Evolutionary conservation across 2,329 filamentous ascomycete genomes (phyloP).

Genomic region (Aspergillus calidoustus): DNA sequence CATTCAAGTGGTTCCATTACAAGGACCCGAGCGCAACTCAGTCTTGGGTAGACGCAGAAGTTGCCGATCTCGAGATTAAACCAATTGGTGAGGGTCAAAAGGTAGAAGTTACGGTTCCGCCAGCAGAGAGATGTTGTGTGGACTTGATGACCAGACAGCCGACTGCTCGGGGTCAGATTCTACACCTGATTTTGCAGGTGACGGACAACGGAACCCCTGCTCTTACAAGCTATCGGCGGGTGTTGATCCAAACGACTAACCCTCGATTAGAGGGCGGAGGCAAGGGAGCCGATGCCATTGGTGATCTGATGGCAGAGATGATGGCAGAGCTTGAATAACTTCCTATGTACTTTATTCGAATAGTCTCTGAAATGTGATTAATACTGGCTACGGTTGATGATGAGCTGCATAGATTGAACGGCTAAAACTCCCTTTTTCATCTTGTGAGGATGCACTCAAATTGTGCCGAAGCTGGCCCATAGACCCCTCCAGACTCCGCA

Average conservation of each 20-base stretch:
- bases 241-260: conserved; percentile 30
- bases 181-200: conserved; percentile 30
- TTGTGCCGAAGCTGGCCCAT: not conserved
- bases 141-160: conserved; percentile 19
- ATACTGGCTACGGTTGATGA: not conserved
- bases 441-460: not conserved
- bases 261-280: conserved; percentile 11
- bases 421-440: not conserved
- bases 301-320: conserved; percentile 12
- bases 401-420: not conserved
- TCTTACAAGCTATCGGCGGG: conserved; percentile 28
- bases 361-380: not conserved
- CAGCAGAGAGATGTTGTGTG: conserved; percentile 24
- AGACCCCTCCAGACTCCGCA: not conserved
- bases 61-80: conserved; percentile 21
- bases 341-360: not conserved
- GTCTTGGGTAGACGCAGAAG: conserved; percentile 23
- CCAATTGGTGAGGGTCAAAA: conserved; percentile 17
- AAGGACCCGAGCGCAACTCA: conserved; percentile 24
- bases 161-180: conserved; percentile 17
- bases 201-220: conserved; percentile 26
- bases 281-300: conserved; percentile 12
- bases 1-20: conserved; percentile 32
- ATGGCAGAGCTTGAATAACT: conserved; percentile 10
- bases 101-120: conserved; percentile 25